phyloP scores from a whole-genome alignment of 2,329 filamentous ascomycete species.

The Onygenales sp. region DNA sequence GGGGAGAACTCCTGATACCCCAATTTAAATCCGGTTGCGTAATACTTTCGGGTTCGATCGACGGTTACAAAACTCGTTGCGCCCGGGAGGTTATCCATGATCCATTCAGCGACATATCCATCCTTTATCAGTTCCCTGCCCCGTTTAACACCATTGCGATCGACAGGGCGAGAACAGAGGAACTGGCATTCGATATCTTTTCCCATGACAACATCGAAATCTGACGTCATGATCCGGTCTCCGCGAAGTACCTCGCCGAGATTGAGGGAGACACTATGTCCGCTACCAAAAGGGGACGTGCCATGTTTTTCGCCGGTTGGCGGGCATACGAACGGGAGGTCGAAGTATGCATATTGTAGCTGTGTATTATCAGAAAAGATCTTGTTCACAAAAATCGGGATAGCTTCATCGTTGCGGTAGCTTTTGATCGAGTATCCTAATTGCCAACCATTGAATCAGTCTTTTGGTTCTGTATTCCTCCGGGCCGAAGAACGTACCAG shows the following conservation, averaged over 20 bases:
- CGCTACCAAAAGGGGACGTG: conserved; percentile 61
- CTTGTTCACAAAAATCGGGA: conserved; percentile 85
- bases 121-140: conserved; percentile 64
- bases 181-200: conserved; percentile 63
- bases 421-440: conserved; percentile 73
- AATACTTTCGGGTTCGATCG: conserved; percentile 78
- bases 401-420: conserved; percentile 64
- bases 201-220: conserved; percentile 71
- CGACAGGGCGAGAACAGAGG: conserved; percentile 61
- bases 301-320: conserved; percentile 58
- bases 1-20: conserved; percentile 62
- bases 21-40: conserved; percentile 81
- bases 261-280: conserved; percentile 70
- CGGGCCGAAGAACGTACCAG: conserved; percentile 48
- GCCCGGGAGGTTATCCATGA: conserved; percentile 82
- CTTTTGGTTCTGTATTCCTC: not conserved
- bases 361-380: conserved; percentile 83
- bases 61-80: conserved; percentile 82
- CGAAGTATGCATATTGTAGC: conserved; percentile 84
- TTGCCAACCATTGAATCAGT: not conserved
- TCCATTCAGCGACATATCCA: conserved; percentile 86
- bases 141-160: conserved; percentile 54
- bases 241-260: conserved; percentile 80
- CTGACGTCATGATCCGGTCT: conserved; percentile 74
- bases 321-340: conserved; percentile 78